Evolutionary conservation across 352 stramenopile species (phyloP), one percentile per base, ranked within the genome.

Genomic region (Thalassiosira sp.): DNA sequence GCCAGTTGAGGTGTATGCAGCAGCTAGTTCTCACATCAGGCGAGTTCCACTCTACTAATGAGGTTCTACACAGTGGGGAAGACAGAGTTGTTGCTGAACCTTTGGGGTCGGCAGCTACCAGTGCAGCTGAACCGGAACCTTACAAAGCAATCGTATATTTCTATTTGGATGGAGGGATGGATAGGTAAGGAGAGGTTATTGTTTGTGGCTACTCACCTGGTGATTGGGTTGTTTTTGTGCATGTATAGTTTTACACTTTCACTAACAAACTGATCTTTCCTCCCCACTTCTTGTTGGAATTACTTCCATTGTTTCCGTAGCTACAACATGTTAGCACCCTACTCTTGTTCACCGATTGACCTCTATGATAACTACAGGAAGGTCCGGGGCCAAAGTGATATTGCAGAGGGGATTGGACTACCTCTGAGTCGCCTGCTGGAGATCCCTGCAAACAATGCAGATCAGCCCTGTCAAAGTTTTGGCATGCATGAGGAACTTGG

Each of bases 111-210:
- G 0, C 11, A 57, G 24, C n/a, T n/a, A n/a, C 33, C n/a, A n/a
- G n/a, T n/a, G n/a, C n/a, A n/a, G n/a, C n/a, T n/a, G n/a, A n/a
- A n/a, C 60, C 35, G 22, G 72, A 76, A 22, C 62, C 74, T 5
- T 87, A 90, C 72, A 90, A 91, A 62, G 82, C 84, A 3, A 60
- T 92, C 16, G 66, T 93, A 11, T 88, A 86, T 46, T 63, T 91
- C n/a, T 82, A 87, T 48, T 65, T 93, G 10, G 31, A 20, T 15
- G 84, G 86, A 22, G 88, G 78, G 5, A 56, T 67, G 22, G 88
- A 93, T 33, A n/a, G n/a, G n/a, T n/a, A n/a, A n/a, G n/a, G n/a
- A n/a, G n/a, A n/a, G n/a, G n/a, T n/a, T n/a, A n/a, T n/a, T n/a
- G n/a, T n/a, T n/a, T n/a, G n/a, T n/a, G n/a, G n/a, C n/a, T n/a